These are phyloP conservation scores for Priceomyces melissophilus DNA, from an alignment of 805 yeast genomes.

Conservation along the genomic window DNA sequence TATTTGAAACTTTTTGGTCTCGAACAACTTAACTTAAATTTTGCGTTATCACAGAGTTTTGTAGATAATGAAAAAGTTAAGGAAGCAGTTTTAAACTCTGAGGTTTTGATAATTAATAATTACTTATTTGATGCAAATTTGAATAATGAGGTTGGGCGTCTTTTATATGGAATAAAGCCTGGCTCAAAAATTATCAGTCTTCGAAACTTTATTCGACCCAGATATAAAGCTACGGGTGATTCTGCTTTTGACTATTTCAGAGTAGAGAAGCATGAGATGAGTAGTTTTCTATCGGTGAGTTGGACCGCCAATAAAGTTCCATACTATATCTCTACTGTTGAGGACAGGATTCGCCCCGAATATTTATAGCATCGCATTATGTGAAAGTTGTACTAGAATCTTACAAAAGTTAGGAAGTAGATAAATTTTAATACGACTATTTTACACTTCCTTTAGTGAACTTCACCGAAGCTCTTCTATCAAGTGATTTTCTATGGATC, in stretches of 20 bases:
- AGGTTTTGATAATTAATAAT: slow-evolving; percentile 77
- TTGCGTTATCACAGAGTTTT: slow-evolving; percentile 69
- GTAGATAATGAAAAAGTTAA: slow-evolving; percentile 59
- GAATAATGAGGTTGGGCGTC: slow-evolving; percentile 61
- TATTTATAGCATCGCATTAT: slow-evolving; percentile 15
- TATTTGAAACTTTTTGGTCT: slow-evolving; percentile 66
- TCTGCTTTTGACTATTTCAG: slow-evolving; percentile 61
- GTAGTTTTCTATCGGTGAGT: slow-evolving; percentile 72
- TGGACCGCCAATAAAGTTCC: slow-evolving; percentile 87
- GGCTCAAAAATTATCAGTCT: slow-evolving; percentile 80
- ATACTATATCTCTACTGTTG: slow-evolving; percentile 73
- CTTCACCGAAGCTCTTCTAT: not conserved
- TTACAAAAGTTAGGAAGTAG: too few relatives aligned
- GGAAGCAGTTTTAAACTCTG: slow-evolving; percentile 53
- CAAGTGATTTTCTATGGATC: not conserved
- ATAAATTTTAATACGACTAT: not conserved
- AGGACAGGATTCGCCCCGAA: slow-evolving; percentile 34
- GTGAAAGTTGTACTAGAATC: not conserved
- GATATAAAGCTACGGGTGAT: slow-evolving; percentile 57
- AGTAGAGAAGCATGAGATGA: slow-evolving; percentile 57
- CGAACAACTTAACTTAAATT: slow-evolving; percentile 49
- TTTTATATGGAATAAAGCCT: slow-evolving; percentile 60
- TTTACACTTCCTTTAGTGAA: not conserved
- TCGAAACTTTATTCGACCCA: slow-evolving; percentile 73
- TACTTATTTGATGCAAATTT: slow-evolving; percentile 77